Conservation (phyloP, 1,284 basidiomycete genomes). For the Boletus hoseneyae region DNA sequence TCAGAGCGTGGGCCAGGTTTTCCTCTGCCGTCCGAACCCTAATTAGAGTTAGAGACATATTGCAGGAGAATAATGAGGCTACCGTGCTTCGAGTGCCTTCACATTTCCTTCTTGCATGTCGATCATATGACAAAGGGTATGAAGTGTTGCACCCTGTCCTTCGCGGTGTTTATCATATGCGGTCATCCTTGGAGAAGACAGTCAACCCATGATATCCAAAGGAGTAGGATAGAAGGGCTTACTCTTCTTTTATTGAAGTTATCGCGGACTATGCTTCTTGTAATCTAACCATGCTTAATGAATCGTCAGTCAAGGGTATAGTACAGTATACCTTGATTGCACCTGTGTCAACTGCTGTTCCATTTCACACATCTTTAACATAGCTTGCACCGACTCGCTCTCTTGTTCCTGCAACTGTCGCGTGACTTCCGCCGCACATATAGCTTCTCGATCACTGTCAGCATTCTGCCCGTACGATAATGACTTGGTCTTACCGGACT, state of each 20-base stretch:
- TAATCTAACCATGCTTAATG: constrained; percentile 17
- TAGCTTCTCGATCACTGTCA: constrained; percentile 22
- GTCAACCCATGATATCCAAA: constrained; percentile 14
- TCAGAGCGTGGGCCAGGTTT: constrained; percentile 16
- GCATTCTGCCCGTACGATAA: constrained; percentile 4
- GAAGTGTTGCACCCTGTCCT: constrained; percentile 28
- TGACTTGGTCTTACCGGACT: constrained; percentile 28
- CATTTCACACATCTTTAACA: constrained; percentile 22
- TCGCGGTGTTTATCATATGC: constrained; percentile 20
- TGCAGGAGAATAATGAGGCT: background rate
- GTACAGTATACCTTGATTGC: constrained; percentile 20
- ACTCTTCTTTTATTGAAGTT: constrained; percentile 33
- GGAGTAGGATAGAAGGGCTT: constrained; percentile 20
- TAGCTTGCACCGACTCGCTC: constrained; percentile 27
- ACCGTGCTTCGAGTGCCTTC: constrained; percentile 28
- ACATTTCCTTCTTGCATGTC: constrained; percentile 31
- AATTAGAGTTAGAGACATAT: constrained; percentile 11
- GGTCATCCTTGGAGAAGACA: constrained; percentile 19
- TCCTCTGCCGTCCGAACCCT: constrained; percentile 26
- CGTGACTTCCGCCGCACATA: constrained; percentile 23
- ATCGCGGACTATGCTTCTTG: constrained; percentile 28
- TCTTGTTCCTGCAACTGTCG: constrained; percentile 29
- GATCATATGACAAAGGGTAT: constrained; percentile 29
- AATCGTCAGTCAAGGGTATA: background rate
- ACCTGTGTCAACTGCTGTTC: constrained; percentile 28